Base-by-base conservation (phyloP, 2,329 filamentous ascomycete genomes). In the Raffaelea ambrosiae region DNA sequence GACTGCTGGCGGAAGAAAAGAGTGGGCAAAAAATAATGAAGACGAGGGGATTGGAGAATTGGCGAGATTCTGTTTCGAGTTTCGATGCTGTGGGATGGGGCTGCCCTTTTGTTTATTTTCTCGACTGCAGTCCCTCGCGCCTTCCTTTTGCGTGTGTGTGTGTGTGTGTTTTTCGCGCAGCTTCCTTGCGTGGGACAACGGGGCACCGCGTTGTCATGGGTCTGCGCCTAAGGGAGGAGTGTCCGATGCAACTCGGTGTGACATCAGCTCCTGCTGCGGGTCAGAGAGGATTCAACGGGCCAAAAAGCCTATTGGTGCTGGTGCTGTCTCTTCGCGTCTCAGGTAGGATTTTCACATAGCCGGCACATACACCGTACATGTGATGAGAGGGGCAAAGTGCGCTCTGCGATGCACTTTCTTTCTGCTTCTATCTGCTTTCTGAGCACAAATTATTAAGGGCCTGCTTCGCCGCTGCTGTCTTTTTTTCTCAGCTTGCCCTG, bases 101-200 rank as follows among this genome's bases (percentile, higher is more conserved):
- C 35, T 49, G 43, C 39, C 41, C 31, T 47, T 42, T 33, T 42
- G 36, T 47, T 47, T 35, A 47, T n/a, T 45, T 13, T 47, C 42
- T 52, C 40, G 44, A 14, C 21, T 14, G 26, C 16, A 3, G 16
- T 43, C 21, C 22, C 43, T 46, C 29, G 50, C 47, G 36, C 47
- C 38, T 49, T 49, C 47, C 31, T n/a, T 18, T 7, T 45, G 11
- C 22, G 43, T 38, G n/a, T n/a, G n/a, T n/a, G n/a, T 43, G 26
- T 48, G 35, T 16, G 47, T 35, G 39, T 9, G 14, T 31, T 46
- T 44, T 40, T 47, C 40, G 44, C 47, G 47, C 47, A 23, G 36
- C 41, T 51, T 49, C 49, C 47, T 47, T 46, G n/a, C 35, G 33
- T 29, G 26, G 26, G 26, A 29, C 26, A 7, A 29, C 26, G 26